Percentiles rank a stretch among this genome's conserved stretches.
Conservation (phyloP, 163 green algal genomes). For the Prototheca wickerhamii region DNA sequence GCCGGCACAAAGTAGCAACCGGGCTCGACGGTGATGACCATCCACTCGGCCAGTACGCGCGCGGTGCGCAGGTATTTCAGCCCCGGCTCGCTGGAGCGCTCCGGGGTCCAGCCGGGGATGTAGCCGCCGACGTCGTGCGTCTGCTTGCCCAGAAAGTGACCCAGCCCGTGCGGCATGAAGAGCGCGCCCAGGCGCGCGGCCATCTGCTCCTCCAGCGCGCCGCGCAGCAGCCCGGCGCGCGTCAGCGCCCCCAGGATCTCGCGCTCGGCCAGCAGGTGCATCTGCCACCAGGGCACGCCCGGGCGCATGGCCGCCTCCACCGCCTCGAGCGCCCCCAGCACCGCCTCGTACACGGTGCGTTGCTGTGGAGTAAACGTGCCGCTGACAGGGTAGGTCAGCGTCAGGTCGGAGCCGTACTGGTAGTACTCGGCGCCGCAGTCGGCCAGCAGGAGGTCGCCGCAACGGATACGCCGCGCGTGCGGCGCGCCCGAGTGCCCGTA, state of each 20-base stretch:
- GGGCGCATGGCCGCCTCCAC: conserved; percentile 64
- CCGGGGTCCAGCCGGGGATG: conserved; percentile 14
- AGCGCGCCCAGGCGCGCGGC: conserved; percentile 57
- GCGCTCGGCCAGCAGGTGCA: conserved; percentile 72
- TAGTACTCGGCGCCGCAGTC: conserved; percentile 77
- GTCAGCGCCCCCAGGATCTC: conserved; percentile 59
- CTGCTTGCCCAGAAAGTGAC: conserved; percentile 83
- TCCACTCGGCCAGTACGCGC: conserved; percentile 51
- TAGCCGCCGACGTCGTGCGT: conserved; percentile 93
- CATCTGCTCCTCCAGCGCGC: conserved; percentile 64
- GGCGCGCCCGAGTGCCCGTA: conserved; percentile 81
- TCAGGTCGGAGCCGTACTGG: conserved; percentile 67
- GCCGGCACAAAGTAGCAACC: conserved; percentile 81
- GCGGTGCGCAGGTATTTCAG: conserved; percentile 63
- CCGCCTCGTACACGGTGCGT: conserved; percentile 60
- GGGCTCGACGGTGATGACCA: conserved; percentile 90
- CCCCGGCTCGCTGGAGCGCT: conserved; percentile 45
- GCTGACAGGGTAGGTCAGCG: conserved; percentile 51
- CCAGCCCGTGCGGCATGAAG: conserved; percentile 92
- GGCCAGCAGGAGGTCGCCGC: conserved; percentile 69
- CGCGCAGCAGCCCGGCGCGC: conserved; percentile 48
- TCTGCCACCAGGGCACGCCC: conserved; percentile 66
- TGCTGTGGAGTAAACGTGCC: conserved; percentile 64
- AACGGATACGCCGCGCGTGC: conserved; percentile 64
- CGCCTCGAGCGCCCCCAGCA: conserved; percentile 58